Evolutionary conservation across 768 basidiomycete species (phyloP).

Genomic region (Amyloporia xantha): DNA sequence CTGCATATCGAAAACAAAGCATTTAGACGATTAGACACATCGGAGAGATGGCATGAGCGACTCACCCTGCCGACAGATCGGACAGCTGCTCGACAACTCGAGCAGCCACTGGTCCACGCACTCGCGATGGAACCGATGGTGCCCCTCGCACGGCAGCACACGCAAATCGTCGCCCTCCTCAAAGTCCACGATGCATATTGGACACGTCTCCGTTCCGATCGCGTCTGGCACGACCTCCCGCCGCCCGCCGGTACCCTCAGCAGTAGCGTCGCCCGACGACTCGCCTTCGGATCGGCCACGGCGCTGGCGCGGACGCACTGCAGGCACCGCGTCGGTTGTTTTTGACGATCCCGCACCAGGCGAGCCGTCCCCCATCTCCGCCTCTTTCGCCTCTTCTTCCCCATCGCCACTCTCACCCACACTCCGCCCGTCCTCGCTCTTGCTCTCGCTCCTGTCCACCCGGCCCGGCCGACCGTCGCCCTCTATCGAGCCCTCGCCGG

Average conservation of each 20-base stretch:
- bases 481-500: background rate
- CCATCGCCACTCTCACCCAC: background rate
- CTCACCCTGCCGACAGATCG: conserved; percentile 85
- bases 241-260: conserved; percentile 12
- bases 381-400: conserved; percentile 9
- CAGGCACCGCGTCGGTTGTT: background rate
- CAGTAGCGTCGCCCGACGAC: conserved; percentile 4
- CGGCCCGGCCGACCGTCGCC: background rate
- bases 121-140: conserved; percentile 82
- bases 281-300: background rate
- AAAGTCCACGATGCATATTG: conserved; percentile 93
- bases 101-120: conserved; percentile 95
- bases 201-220: conserved; percentile 83
- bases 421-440: background rate
- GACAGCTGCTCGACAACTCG: conserved; percentile 84
- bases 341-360: conserved; percentile 1
- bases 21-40: background rate
- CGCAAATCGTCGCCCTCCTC: conserved; percentile 91
- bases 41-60: background rate
- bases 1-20: conserved; percentile 9
- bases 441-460: background rate
- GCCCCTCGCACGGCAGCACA: conserved; percentile 84
- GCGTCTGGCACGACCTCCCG: conserved; percentile 50
- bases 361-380: background rate
- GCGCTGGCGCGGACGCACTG: conserved; percentile 1